Evolutionary conservation across 106 monocot species (phyloP).

Genomic region (Narthecium ossifragum): DNA sequence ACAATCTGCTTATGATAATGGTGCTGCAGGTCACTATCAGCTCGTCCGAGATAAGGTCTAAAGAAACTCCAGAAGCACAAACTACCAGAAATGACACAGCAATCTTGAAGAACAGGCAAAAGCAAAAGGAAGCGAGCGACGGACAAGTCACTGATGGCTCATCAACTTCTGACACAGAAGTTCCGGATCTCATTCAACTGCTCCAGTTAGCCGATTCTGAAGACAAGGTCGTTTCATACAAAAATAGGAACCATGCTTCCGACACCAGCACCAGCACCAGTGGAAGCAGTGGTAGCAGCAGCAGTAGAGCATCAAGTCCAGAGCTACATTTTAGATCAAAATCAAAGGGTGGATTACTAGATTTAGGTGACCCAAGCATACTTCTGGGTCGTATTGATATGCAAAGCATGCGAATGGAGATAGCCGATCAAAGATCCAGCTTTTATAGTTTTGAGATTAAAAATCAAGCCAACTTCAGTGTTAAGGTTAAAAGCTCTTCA

Average conservation of each 20-base stretch:
- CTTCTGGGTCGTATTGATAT: no score
- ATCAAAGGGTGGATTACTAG: conserved; percentile 24
- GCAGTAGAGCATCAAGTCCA: conserved; percentile 20
- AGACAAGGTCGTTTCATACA: conserved; percentile 3
- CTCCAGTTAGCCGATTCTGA: conserved; percentile 4
- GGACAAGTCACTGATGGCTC: conserved; percentile 3
- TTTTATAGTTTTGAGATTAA: no score
- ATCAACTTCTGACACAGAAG: background rate
- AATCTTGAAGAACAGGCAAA: background rate
- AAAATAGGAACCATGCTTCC: background rate
- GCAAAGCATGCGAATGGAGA: no score
- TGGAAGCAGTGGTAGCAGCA: conserved; percentile 13
- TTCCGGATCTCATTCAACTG: conserved; percentile 7
- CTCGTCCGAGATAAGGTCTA: no score
- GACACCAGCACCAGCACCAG: background rate
- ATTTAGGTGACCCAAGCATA: no score
- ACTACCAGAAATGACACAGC: background rate
- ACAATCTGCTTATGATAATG: background rate
- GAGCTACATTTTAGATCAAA: background rate
- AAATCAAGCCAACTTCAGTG: no score
- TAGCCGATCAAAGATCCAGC: no score
- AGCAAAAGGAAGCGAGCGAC: background rate
- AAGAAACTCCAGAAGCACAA: conserved; percentile 7
- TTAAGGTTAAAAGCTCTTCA: no score
- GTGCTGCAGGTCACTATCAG: no score